Percentiles rank a stretch among this genome's conserved stretches.
Evolutionary conservation across 495 filamentous ascomycete genomes (phyloP).

Genomic region (Penicillium canescens): DNA sequence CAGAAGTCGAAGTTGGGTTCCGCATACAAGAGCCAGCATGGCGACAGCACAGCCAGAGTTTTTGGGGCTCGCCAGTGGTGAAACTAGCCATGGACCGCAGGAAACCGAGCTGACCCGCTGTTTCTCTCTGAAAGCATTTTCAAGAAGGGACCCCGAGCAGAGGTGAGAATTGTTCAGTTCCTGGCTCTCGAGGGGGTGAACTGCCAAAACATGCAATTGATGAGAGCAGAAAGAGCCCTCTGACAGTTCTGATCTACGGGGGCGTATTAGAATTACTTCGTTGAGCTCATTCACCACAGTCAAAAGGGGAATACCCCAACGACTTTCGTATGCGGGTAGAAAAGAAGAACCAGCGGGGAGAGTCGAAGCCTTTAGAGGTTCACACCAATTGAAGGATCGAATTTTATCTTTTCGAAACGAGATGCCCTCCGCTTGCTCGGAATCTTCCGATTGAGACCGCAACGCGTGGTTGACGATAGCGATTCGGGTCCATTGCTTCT

Average conservation of each 20-base stretch:
- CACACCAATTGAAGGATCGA: conserved; percentile 45
- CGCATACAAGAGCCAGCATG: conserved; percentile 32
- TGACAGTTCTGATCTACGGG: conserved; percentile 5
- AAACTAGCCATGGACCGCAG: conserved; percentile 40
- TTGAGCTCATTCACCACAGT: conserved; percentile 43
- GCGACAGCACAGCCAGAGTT: conserved; percentile 14
- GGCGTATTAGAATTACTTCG: conserved; percentile 35
- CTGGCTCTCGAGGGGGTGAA: conserved; percentile 15
- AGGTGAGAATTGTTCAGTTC: conserved; percentile 11
- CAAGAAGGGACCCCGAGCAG: conserved; percentile 32
- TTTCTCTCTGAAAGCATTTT: conserved; percentile 23
- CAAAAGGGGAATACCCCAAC: conserved; percentile 45
- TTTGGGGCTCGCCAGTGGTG: not conserved
- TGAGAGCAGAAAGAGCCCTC: conserved; percentile 10
- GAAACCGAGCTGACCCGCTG: conserved; percentile 24
- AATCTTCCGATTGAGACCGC: conserved; percentile 18
- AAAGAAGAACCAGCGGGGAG: not conserved
- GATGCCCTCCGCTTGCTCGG: conserved; percentile 8
- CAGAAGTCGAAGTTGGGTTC: conserved; percentile 30
- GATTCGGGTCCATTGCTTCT: conserved; percentile 46
- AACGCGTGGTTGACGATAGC: conserved; percentile 42
- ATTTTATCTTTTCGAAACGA: conserved; percentile 31
- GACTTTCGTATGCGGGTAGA: conserved; percentile 21
- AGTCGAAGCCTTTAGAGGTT: conserved; percentile 29
- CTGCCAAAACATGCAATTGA: conserved; percentile 25